A percentile compares a stretch with the other conserved stretches of the same genome.
Evolutionary conservation across 1,139 yeast species (phyloP).

Genomic region (Protomyces inouyei): DNA sequence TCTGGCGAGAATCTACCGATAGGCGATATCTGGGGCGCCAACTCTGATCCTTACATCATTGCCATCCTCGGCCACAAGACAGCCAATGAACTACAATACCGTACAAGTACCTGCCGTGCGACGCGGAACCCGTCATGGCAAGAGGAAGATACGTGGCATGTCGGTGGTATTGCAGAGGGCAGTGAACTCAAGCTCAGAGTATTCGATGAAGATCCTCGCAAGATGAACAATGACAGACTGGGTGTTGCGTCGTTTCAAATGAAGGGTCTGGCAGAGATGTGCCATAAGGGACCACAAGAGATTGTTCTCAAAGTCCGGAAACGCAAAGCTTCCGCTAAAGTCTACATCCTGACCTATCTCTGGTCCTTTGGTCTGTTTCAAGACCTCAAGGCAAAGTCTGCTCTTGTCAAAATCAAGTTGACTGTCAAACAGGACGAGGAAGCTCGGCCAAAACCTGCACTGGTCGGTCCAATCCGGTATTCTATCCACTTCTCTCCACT

Average conservation of each 20-base stretch:
- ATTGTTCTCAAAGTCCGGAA: slow-evolving; percentile 16
- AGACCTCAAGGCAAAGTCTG: slow-evolving; percentile 1
- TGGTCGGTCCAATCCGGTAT: slow-evolving; percentile 18
- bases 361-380: slow-evolving; percentile 4
- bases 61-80: slow-evolving; percentile 18
- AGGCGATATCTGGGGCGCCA: slow-evolving; percentile 23
- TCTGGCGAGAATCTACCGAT: neutral
- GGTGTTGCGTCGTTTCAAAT: slow-evolving; percentile 6
- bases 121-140: slow-evolving; percentile 23
- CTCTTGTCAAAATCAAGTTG: slow-evolving; percentile 4
- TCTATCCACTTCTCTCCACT: slow-evolving; percentile 20
- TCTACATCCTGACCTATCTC: slow-evolving; percentile 4
- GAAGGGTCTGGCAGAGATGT: neutral
- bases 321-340: slow-evolving; percentile 15
- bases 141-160: slow-evolving; percentile 19
- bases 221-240: slow-evolving; percentile 16
- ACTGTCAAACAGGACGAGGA: slow-evolving; percentile 1
- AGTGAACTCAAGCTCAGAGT: slow-evolving; percentile 7
- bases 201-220: slow-evolving; percentile 24
- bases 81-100: slow-evolving; percentile 1
- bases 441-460: neutral
- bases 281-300: slow-evolving; percentile 5
- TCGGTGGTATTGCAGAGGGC: slow-evolving; percentile 20
- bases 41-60: slow-evolving; percentile 18
- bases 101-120: slow-evolving; percentile 20